Conservation (phyloP, 495 filamentous ascomycete species). For the Tuber borchii region DNA sequence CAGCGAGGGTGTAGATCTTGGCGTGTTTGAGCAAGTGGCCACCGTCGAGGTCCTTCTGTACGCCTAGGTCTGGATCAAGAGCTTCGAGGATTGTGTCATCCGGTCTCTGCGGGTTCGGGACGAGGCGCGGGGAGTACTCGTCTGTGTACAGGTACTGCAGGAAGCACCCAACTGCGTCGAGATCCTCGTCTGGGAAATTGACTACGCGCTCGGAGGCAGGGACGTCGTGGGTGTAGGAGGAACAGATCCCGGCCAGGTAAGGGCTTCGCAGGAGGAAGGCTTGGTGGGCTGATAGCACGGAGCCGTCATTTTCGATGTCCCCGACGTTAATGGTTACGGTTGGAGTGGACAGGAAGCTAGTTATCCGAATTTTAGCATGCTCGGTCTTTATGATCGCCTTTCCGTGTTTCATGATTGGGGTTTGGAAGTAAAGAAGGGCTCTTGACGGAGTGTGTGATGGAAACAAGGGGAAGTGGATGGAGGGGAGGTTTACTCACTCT, state of each 20-base stretch:
- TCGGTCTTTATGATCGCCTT: background rate
- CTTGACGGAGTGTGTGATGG: background rate
- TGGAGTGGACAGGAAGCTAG: slow-evolving; percentile 66
- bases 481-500: background rate
- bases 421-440: background rate
- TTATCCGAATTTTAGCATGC: background rate
- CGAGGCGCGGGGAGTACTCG: slow-evolving; percentile 73
- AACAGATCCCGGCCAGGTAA: slow-evolving; percentile 60
- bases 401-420: background rate
- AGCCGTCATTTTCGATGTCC: slow-evolving; percentile 49
- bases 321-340: slow-evolving; percentile 74
- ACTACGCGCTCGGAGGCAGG: slow-evolving; percentile 58
- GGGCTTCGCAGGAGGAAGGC: slow-evolving; percentile 65
- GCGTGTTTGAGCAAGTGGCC: slow-evolving; percentile 78
- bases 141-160: slow-evolving; percentile 88
- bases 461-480: background rate
- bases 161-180: slow-evolving; percentile 78
- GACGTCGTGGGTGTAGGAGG: slow-evolving; percentile 52
- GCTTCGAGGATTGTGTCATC: slow-evolving; percentile 35
- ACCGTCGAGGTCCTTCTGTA: slow-evolving; percentile 66
- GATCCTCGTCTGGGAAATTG: slow-evolving; percentile 60
- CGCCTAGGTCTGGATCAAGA: slow-evolving; percentile 37
- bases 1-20: slow-evolving; percentile 78
- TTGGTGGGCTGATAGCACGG: slow-evolving; percentile 71
- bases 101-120: slow-evolving; percentile 46